These are phyloP conservation scores for Sisymbrium altissimum DNA, from an alignment of 345 rosid genomes.

Conservation along the genomic window DNA sequence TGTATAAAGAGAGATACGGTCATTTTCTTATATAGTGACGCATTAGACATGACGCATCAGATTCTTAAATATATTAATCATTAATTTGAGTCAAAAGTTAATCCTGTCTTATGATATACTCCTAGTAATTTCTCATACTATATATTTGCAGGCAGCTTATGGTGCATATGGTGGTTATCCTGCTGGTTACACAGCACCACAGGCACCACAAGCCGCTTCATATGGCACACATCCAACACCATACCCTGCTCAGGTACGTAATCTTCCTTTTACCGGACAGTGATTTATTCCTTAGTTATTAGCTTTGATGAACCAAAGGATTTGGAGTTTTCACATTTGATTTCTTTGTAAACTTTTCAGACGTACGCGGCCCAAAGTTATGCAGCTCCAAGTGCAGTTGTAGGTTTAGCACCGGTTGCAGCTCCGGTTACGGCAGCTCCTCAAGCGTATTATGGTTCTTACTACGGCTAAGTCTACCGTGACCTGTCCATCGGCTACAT, in stretches of 20 bases:
- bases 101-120: background rate
- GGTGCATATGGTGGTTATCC: background rate
- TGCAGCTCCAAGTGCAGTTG: background rate
- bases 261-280: background rate
- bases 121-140: background rate
- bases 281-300: background rate
- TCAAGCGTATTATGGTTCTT: background rate
- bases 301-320: background rate
- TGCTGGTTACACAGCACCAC: background rate
- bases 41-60: background rate
- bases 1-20: too few species aligned
- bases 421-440: background rate
- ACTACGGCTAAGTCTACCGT: background rate
- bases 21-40: background rate
- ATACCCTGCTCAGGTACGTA: background rate
- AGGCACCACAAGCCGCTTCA: background rate
- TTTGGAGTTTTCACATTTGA: background rate
- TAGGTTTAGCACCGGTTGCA: background rate
- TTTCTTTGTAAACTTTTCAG: background rate
- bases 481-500: background rate
- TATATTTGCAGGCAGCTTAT: background rate
- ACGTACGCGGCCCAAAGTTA: background rate
- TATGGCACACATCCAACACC: background rate
- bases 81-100: background rate
- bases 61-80: too few species aligned